A percentile compares a stretch with the other conserved stretches of the same genome.
Evolutionary conservation across 1,284 basidiomycete genomes (phyloP).

Genomic region (Schizopora paradoxa): DNA sequence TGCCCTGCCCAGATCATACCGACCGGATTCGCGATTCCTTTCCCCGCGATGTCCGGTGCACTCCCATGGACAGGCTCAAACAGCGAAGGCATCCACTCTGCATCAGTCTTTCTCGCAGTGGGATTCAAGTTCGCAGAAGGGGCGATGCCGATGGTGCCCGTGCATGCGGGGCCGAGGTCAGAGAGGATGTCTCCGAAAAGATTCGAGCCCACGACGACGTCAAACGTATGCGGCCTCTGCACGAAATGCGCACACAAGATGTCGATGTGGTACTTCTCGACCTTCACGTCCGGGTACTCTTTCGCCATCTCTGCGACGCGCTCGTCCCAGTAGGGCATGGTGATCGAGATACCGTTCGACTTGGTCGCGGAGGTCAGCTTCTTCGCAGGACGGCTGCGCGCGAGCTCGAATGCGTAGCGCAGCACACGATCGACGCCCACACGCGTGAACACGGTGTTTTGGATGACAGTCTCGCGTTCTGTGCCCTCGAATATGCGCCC

Average conservation of each 20-base stretch:
- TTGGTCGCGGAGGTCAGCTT: slow-evolving; percentile 50
- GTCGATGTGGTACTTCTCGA: slow-evolving; percentile 51
- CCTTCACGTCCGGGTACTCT: slow-evolving; percentile 46
- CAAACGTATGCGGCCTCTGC: slow-evolving; percentile 43
- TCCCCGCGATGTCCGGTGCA: slow-evolving; percentile 71
- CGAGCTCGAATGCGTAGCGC: slow-evolving; percentile 49
- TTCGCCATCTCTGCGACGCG: slow-evolving; percentile 43
- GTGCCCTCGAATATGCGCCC: slow-evolving; percentile 35
- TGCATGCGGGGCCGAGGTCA: slow-evolving; percentile 49
- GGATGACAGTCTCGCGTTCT: slow-evolving; percentile 31
- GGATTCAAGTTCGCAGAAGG: slow-evolving; percentile 54
- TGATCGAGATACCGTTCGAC: slow-evolving; percentile 42
- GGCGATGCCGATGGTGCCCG: slow-evolving; percentile 55
- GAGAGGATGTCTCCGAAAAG: slow-evolving; percentile 52
- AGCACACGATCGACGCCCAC: slow-evolving; percentile 46
- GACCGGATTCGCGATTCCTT: slow-evolving; percentile 72
- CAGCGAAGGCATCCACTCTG: slow-evolving; percentile 36
- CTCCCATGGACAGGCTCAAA: slow-evolving; percentile 57
- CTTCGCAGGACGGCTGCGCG: slow-evolving; percentile 42
- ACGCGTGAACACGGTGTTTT: slow-evolving; percentile 44
- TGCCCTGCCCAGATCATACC: slow-evolving; percentile 59
- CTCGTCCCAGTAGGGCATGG: slow-evolving; percentile 45
- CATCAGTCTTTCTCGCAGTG: slow-evolving; percentile 25
- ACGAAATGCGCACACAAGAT: slow-evolving; percentile 44
- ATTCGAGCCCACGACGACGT: slow-evolving; percentile 51